Evolutionary conservation across 2,329 filamentous ascomycete genomes (phyloP).

Genomic region (Trichophyton benhamiae): DNA sequence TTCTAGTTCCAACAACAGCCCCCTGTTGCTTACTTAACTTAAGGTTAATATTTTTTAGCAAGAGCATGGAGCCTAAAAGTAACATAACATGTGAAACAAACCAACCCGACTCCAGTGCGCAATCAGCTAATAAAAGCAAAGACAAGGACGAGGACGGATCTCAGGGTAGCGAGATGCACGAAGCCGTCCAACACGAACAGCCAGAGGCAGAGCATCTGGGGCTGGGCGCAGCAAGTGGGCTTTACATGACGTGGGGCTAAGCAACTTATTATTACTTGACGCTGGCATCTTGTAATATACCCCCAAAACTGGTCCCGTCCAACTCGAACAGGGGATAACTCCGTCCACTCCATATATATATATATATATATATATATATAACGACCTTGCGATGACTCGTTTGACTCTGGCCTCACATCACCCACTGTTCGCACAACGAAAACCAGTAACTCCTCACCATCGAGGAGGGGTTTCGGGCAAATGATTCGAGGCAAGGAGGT

Average conservation of each 20-base stretch:
- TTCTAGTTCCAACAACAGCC: not conserved
- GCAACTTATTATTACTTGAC: not conserved
- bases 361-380: not conserved
- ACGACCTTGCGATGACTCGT: not conserved
- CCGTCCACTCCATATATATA: not conserved
- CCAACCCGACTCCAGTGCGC: not conserved
- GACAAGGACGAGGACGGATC: not conserved
- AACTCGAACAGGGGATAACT: not conserved
- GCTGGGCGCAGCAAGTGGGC: not conserved
- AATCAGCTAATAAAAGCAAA: not conserved
- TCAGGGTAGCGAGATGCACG: not conserved
- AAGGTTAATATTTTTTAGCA: not conserved
- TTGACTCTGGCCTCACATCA: not conserved
- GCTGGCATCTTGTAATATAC: not conserved
- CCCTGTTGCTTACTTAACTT: conserved; percentile 1
- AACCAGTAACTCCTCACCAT: not conserved
- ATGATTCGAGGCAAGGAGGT: conserved; percentile 10
- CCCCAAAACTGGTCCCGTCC: not conserved
- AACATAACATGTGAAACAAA: not conserved
- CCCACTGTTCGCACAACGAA: not conserved
- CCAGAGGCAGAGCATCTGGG: not conserved
- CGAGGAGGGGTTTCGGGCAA: not conserved
- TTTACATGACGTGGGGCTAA: not conserved
- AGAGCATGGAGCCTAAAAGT: not conserved
- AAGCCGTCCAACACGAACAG: not conserved